These are phyloP conservation scores for Aspergillus cavernicola DNA, from an alignment of 495 filamentous ascomycete genomes.

Conservation along the genomic window DNA sequence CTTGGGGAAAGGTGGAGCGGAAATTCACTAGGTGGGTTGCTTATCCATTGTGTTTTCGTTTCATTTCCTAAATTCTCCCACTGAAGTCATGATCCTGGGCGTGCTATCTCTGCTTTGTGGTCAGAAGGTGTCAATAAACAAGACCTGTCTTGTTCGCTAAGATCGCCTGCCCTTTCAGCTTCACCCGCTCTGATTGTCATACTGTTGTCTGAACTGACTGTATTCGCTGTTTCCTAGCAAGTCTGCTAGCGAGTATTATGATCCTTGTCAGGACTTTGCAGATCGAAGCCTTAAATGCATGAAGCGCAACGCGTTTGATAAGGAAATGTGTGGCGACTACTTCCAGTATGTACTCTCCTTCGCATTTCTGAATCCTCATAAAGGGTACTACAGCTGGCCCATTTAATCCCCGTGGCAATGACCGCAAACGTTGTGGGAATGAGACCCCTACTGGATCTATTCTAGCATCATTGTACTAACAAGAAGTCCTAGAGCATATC, in stretches of 20 bases:
- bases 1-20: conserved; percentile 37
- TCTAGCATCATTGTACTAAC: conserved; percentile 3
- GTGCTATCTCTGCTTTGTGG: not conserved
- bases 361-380: conserved; percentile 3
- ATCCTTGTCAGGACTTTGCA: conserved; percentile 96
- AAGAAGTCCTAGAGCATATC: conserved; percentile 65
- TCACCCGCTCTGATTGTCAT: not conserved
- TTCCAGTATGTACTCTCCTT: conserved; percentile 67
- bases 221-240: conserved; percentile 56
- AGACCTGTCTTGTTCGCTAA: not conserved
- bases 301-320: conserved; percentile 78
- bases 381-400: not conserved
- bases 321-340: conserved; percentile 85
- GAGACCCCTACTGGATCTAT: not conserved
- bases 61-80: not conserved
- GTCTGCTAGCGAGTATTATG: conserved; percentile 76
- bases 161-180: not conserved
- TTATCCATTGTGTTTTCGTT: not conserved
- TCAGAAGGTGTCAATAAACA: not conserved
- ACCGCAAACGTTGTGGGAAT: not conserved
- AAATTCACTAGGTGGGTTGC: conserved; percentile 40
- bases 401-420: not conserved
- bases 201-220: conserved; percentile 11
- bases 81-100: not conserved
- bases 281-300: conserved; percentile 77